phyloP scores from a whole-genome alignment of 768 basidiomycete species.

The Daedaleopsis nitida region DNA sequence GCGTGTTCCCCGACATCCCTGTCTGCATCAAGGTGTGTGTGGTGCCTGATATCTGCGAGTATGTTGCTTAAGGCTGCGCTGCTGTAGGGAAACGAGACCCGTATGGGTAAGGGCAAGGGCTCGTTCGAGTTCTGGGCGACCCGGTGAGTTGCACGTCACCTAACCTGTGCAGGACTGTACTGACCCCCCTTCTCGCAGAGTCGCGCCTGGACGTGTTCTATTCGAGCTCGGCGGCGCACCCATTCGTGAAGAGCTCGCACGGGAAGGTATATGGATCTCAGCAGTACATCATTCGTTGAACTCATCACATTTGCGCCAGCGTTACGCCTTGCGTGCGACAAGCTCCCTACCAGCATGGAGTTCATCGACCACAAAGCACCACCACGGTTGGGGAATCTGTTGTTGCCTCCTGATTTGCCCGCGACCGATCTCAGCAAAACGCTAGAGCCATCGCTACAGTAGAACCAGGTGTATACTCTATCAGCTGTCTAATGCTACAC shows the following conservation, averaged over 20 bases:
- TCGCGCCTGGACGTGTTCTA: constrained; percentile 85
- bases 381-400: constrained; percentile 71
- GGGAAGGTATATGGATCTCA: constrained; percentile 64
- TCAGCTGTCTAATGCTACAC: background rate
- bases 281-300: background rate
- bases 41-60: background rate
- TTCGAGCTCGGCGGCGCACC: constrained; percentile 92
- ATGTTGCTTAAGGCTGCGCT: too few relatives aligned
- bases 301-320: constrained; percentile 44
- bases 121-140: constrained; percentile 97
- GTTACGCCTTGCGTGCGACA: constrained; percentile 83
- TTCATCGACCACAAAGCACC: constrained; percentile 72
- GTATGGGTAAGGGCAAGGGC: constrained; percentile 99
- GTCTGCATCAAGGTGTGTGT: constrained; percentile 89
- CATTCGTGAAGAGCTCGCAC: constrained; percentile 89
- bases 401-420: constrained; percentile 37
- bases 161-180: constrained; percentile 3
- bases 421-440: background rate
- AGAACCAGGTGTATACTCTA: background rate
- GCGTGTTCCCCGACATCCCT: constrained; percentile 95
- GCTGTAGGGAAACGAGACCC: constrained; percentile 91
- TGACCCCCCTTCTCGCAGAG: constrained; percentile 45
- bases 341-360: constrained; percentile 86
- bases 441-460: background rate
- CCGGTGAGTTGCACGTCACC: constrained; percentile 54